phyloP scores from a whole-genome alignment of 1,284 basidiomycete genomes.

The Pseudozyma flocculosa region DNA sequence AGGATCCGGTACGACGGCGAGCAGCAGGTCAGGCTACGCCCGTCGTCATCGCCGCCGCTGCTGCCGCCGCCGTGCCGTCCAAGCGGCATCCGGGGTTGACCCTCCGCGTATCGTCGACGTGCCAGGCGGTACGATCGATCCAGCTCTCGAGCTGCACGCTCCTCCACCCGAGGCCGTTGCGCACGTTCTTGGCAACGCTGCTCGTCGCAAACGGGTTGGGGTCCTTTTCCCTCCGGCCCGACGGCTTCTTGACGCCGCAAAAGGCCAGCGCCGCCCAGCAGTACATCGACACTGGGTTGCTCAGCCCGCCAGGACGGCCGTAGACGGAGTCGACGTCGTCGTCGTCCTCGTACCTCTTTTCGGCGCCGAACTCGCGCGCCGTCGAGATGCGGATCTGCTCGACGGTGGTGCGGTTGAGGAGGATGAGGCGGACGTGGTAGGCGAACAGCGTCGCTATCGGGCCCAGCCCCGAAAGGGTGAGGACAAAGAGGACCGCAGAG shows the following conservation, averaged over 20 bases:
- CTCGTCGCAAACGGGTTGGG: slow-evolving; percentile 41
- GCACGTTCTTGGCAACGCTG: slow-evolving; percentile 15
- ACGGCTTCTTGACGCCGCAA: slow-evolving; percentile 6
- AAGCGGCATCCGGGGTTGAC: neutral
- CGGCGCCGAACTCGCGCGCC: slow-evolving; percentile 34
- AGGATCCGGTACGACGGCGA: too few relatives aligned
- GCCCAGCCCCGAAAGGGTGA: slow-evolving; percentile 23
- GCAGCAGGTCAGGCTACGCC: too few relatives aligned
- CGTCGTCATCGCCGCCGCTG: too few relatives aligned
- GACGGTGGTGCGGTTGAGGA: slow-evolving; percentile 52
- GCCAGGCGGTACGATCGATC: slow-evolving; percentile 14
- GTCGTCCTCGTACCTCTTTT: slow-evolving; percentile 15
- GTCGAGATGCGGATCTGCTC: slow-evolving; percentile 55
- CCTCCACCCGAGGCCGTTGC: slow-evolving; percentile 29
- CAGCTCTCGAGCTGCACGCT: slow-evolving; percentile 30
- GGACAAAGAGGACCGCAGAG: slow-evolving; percentile 44
- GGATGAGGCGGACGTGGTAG: slow-evolving; percentile 50
- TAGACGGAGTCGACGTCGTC: slow-evolving; percentile 6
- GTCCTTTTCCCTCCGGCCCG: slow-evolving; percentile 17
- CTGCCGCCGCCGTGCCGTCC: too few relatives aligned
- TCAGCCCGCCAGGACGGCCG: neutral
- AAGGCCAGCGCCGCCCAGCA: slow-evolving; percentile 3
- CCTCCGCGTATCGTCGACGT: slow-evolving; percentile 1
- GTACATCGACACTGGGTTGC: neutral
- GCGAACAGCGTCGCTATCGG: slow-evolving; percentile 42